These are phyloP conservation scores for Ophiostoma populinum DNA, from an alignment of 2,329 filamentous ascomycete species.

Conservation along the genomic window DNA sequence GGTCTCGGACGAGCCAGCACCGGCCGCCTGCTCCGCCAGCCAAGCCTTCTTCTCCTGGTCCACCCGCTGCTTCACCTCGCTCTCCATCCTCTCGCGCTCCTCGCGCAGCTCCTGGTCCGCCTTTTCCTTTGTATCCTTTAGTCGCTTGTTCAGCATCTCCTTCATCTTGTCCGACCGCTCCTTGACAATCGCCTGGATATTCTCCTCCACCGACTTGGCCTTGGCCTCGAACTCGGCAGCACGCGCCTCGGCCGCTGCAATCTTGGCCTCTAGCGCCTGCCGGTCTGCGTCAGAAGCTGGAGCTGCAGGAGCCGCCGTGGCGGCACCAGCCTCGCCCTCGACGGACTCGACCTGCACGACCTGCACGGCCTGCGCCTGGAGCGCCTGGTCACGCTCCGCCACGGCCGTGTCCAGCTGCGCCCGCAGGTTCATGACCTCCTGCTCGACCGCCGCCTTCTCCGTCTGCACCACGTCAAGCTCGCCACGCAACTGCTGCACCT, in stretches of 20 bases:
- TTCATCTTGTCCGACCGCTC: slow-evolving; percentile 54
- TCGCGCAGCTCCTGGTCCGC: slow-evolving; percentile 32
- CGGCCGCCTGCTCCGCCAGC: slow-evolving; percentile 31
- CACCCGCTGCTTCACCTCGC: slow-evolving; percentile 29
- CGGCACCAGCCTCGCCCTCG: slow-evolving; percentile 11
- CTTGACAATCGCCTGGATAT: slow-evolving; percentile 42
- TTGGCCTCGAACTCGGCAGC: slow-evolving; percentile 48
- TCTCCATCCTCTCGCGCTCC: slow-evolving; percentile 33
- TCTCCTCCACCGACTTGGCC: slow-evolving; percentile 45
- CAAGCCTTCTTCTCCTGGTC: slow-evolving; percentile 48
- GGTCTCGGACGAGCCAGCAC: slow-evolving; percentile 3
- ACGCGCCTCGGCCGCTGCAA: slow-evolving; percentile 41
- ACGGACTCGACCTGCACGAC: slow-evolving; percentile 13
- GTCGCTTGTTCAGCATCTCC: slow-evolving; percentile 47
- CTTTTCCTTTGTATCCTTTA: slow-evolving; percentile 45
- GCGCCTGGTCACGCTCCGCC: slow-evolving; percentile 45
- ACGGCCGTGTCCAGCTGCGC: slow-evolving; percentile 44
- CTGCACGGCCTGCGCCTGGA: slow-evolving; percentile 15
- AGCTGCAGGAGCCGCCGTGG: slow-evolving; percentile 9
- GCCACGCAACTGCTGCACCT: slow-evolving; percentile 31
- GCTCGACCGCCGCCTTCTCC: slow-evolving; percentile 52
- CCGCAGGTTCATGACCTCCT: slow-evolving; percentile 37
- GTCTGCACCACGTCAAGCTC: slow-evolving; percentile 48
- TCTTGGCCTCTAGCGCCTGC: slow-evolving; percentile 42
- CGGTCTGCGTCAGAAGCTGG: slow-evolving; percentile 39